Evolutionary conservation across 1,284 basidiomycete genomes (phyloP).

Genomic region (Gymnopus androsaceus): DNA sequence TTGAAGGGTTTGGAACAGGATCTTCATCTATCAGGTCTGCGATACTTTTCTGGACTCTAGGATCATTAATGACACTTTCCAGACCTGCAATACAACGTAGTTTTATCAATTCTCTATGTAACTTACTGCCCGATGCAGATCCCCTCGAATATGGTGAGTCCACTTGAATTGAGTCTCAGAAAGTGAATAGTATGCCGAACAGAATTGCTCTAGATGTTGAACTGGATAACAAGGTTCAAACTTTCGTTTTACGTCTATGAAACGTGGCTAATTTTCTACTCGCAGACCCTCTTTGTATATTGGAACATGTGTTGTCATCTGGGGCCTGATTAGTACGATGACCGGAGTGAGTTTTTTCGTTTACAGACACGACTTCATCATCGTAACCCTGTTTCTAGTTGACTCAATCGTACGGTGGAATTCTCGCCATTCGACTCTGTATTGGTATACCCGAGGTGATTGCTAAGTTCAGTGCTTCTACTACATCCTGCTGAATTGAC

Average conservation of each 20-base stretch:
- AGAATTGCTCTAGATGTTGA: slow-evolving; percentile 43
- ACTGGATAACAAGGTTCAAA: slow-evolving; percentile 49
- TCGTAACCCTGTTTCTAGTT: slow-evolving; percentile 40
- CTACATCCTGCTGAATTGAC: neutral
- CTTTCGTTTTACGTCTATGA: neutral
- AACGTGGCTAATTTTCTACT: neutral
- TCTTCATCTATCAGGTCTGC: slow-evolving; percentile 46
- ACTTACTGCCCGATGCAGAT: slow-evolving; percentile 65
- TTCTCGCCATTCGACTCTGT: slow-evolving; percentile 60
- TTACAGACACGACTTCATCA: neutral
- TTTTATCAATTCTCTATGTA: slow-evolving; percentile 60
- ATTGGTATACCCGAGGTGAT: slow-evolving; percentile 64
- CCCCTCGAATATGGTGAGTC: slow-evolving; percentile 67
- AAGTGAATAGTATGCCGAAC: neutral
- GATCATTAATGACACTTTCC: neutral
- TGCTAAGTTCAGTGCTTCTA: neutral
- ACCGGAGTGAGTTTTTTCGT: slow-evolving; percentile 49
- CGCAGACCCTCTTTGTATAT: slow-evolving; percentile 64
- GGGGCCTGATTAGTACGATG: slow-evolving; percentile 63
- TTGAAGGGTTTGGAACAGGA: slow-evolving; percentile 64
- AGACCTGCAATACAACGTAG: slow-evolving; percentile 64
- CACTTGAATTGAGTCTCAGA: neutral
- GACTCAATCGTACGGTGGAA: slow-evolving; percentile 55
- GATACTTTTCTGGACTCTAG: neutral
- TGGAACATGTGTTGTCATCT: slow-evolving; percentile 57